Base-by-base conservation (phyloP, 2,329 filamentous ascomycete species). In the Didymella exigua region DNA sequence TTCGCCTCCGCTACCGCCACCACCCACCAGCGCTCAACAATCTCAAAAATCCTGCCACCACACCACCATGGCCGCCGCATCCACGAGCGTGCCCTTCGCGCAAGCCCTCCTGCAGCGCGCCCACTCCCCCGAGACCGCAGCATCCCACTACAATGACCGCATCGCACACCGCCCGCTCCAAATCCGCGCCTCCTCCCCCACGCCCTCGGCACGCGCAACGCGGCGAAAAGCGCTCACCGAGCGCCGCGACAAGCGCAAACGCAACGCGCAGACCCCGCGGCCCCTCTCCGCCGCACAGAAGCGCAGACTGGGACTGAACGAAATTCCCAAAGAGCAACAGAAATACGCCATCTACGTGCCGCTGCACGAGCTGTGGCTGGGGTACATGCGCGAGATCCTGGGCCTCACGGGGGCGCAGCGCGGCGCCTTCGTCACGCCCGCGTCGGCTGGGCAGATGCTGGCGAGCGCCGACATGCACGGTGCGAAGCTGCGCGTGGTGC, bases 401-500 rank as follows among this genome's bases (percentile, higher is more conserved):
- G 89, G 88, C 5, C 70, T 84, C 3, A 53, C 53, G 55, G 30
- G 41, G 53, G 33, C 24, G 33, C 60, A 66, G 38, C 3, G 36
- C 5, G 11, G 18, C 4, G 81, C 81, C 58, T 78, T 79, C 0
- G 81, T 88, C 16, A 84, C 84, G 0, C 78, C 84, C 3, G 76
- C 76, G 5, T 83, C 87, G 2, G 89, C 88, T 5, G 89, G 80
- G 0, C 77, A 89, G 4, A 89, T 95, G 74, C 78, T 99, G 29
- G 87, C 85, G 38, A 91, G 88, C 53, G 93, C 93, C 1, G 95
- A 99, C 76, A 93, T 92, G 67, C 93, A 98, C 73, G 95, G 95
- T 1, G 93, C 93, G 14, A 79, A 86, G 63, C 74, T 97, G 18
- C 86, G 92, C 76, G 91, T 98, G 19, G 89, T 93, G 50, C 79